Evolutionary conservation across 441 rosid genomes (phyloP), one percentile per base, ranked within the genome.

Genomic region (Iberis amara): DNA sequence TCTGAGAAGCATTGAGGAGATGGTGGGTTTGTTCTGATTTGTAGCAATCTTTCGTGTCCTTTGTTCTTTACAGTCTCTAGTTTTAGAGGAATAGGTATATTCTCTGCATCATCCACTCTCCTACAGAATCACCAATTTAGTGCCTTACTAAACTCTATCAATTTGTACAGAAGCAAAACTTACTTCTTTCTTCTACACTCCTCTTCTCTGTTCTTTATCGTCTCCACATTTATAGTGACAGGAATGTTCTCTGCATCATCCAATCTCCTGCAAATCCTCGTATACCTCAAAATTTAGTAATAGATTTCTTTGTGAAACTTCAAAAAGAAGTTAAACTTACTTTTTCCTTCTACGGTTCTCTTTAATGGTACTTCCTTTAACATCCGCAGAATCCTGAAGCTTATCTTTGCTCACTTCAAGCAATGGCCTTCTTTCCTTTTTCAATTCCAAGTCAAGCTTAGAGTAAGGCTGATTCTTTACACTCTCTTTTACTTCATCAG

Each of bases 1-100:
- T 77, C 82, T n/a, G 94, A 91, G 73, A 90, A 85, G 75, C 97
- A 86, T 61, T 87, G 98, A 39, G 96, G 96, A 45, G 98, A 83
- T 65, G 95, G 90, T 69, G 98, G 95, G 55, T 74, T 81, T 8
- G 89, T 85, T 59, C 85, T 73, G 55, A 81, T 83, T 47, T 77
- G 88, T 66, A 77, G 59, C 30, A 78, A 48, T 11, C 69, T 64
- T 12, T 74, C 78, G 24, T 76, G 75, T 66, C 76, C 79, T 67
- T 76, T 79, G 35, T 40, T 66, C 52, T 66, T 66, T 33, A 47
- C 8, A 40, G 24, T 65, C 61, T 47, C 64, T 36, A 57, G 51
- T 14, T 62, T 57, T 18, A 68, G 61, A 68, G 57, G 59, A 18
- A 15, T 26, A 3, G 48, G 65, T 13, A 56, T 51, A 62, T 76